These are phyloP conservation scores for Atkinsonella hypoxylon DNA, from an alignment of 2,329 filamentous ascomycete species.

Conservation along the genomic window DNA sequence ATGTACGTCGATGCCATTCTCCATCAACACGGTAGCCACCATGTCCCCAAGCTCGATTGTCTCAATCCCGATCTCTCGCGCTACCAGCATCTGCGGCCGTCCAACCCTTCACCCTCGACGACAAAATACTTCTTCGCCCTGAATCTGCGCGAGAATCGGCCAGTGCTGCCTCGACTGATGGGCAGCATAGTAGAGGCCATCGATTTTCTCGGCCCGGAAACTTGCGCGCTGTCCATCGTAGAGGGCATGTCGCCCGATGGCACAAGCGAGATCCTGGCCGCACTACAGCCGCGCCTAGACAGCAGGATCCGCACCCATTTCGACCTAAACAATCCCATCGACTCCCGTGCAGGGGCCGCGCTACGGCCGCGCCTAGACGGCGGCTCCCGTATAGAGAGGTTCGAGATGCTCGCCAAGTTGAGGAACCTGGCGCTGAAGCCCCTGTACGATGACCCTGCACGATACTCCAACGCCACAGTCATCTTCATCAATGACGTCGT, in stretches of 20 bases:
- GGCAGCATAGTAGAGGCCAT: slow-evolving; percentile 37
- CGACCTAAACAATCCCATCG: slow-evolving; percentile 27
- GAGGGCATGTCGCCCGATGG: slow-evolving; percentile 20
- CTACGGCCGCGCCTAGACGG: too few species aligned
- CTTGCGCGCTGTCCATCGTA: slow-evolving; percentile 27
- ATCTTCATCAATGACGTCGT: slow-evolving; percentile 44
- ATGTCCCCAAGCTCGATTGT: not conserved
- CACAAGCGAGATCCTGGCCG: slow-evolving; percentile 33
- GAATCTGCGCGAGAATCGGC: slow-evolving; percentile 30
- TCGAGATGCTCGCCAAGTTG: slow-evolving; percentile 35
- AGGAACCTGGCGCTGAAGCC: slow-evolving; percentile 41
- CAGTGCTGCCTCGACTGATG: slow-evolving; percentile 31
- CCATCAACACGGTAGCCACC: not conserved
- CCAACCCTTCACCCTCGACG: not conserved
- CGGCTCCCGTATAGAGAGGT: too few species aligned
- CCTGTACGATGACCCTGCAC: slow-evolving; percentile 18
- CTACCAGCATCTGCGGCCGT: not conserved
- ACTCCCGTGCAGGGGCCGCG: slow-evolving; percentile 28
- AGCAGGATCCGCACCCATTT: slow-evolving; percentile 27
- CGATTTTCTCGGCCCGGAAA: slow-evolving; percentile 33
- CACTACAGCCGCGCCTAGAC: slow-evolving; percentile 26
- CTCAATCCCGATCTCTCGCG: not conserved
- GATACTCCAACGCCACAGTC: slow-evolving; percentile 28
- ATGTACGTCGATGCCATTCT: not conserved
- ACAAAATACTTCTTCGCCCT: slow-evolving; percentile 36